phyloP scores from a whole-genome alignment of 345 rosid genomes.

The Rhodamnia argentea region DNA sequence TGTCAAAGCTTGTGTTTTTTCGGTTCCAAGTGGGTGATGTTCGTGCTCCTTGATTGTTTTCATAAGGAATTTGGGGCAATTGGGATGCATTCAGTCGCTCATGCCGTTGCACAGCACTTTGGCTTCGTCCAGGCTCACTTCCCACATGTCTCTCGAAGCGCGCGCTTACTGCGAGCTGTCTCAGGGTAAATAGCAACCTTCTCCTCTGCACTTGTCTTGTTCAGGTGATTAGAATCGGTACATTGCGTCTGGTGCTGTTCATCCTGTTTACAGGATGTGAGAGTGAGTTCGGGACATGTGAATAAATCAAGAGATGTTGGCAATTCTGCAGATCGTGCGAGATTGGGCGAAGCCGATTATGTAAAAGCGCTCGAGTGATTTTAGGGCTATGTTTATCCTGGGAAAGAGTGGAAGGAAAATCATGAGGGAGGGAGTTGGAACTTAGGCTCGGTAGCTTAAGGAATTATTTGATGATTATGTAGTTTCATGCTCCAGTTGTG shows the following conservation, averaged over 20 bases:
- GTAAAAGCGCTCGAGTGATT: background rate
- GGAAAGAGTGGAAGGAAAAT: background rate
- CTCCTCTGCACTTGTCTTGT: background rate
- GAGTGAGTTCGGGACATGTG: background rate
- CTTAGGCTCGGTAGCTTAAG: background rate
- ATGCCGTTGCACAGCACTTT: conserved; percentile 15
- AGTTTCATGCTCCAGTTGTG: background rate
- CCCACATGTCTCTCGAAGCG: conserved; percentile 12
- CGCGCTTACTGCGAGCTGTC: conserved; percentile 22
- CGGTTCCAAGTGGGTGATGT: background rate
- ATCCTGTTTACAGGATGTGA: background rate
- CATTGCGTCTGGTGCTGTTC: background rate
- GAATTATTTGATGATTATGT: background rate
- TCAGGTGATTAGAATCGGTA: background rate
- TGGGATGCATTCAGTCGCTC: conserved; percentile 14
- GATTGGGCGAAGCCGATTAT: too few relatives aligned
- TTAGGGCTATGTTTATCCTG: background rate
- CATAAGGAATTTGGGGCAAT: conserved; percentile 6
- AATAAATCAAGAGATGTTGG: background rate
- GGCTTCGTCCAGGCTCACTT: conserved; percentile 8
- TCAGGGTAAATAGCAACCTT: conserved; percentile 7
- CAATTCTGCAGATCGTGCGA: background rate
- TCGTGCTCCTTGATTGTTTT: background rate
- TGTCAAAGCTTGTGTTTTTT: background rate
- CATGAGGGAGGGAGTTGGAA: background rate